These are phyloP conservation scores for Fragilariopsis cylindrus DNA, from an alignment of 108 stramenopile species.

Conservation along the genomic window DNA sequence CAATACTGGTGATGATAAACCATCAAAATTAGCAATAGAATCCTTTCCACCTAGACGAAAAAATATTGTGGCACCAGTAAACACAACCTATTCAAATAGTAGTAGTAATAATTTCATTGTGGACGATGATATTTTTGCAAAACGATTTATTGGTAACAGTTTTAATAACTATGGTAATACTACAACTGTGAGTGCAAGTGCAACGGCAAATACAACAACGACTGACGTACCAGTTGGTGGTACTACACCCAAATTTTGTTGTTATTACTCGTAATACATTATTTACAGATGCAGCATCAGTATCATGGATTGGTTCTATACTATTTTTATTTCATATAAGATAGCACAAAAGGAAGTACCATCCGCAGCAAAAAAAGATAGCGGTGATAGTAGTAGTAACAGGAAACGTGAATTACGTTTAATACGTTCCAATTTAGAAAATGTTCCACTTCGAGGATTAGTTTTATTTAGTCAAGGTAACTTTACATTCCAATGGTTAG, in stretches of 20 bases:
- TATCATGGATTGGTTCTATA: constrained; percentile 8
- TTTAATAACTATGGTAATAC: background rate
- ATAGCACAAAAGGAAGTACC: constrained; percentile 22
- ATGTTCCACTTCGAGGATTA: constrained; percentile 42
- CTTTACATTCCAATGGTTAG: constrained; percentile 42
- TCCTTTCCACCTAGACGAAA: constrained; percentile 26
- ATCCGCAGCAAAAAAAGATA: constrained; percentile 11
- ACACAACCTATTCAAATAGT: background rate
- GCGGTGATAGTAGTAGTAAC: too few species aligned
- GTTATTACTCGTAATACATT: constrained; percentile 35
- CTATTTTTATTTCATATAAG: constrained; percentile 12
- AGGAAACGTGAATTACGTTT: constrained; percentile 25
- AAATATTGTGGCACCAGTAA: background rate
- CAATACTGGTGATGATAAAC: constrained; percentile 9
- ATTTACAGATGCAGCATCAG: constrained; percentile 27
- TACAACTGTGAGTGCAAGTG: background rate
- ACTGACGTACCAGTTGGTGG: background rate
- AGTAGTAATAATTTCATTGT: background rate
- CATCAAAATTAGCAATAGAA: constrained; percentile 22
- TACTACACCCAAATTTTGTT: background rate
- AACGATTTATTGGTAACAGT: constrained; percentile 22
- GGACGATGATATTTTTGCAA: constrained; percentile 33
- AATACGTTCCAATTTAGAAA: constrained; percentile 37
- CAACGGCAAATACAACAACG: background rate
- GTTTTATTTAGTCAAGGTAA: constrained; percentile 45